Base-by-base conservation (phyloP, 352 stramenopile genomes). In the Pythium folliculosum region DNA sequence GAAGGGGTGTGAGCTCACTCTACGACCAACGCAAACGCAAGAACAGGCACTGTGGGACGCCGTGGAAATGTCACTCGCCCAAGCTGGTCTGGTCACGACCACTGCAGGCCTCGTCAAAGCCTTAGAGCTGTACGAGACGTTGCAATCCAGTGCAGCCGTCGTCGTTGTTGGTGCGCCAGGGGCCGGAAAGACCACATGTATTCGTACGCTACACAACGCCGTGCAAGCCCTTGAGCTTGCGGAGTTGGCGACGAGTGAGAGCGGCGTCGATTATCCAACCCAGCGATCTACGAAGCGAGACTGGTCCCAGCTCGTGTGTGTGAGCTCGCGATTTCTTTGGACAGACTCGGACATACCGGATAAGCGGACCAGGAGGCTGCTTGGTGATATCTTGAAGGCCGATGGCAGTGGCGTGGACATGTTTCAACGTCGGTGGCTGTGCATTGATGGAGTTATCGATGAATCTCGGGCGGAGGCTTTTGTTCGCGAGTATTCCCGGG, bases 131-230 rank as follows among this genome's bases (percentile, higher is more conserved):
- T 86, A 71, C 65, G 68, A 65, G 30, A 63, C 69, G 5, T 27
- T 87, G 2, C 69, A 80, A 22, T 62, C n/a, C 0, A 70, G 75
- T 43, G 48, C 62, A 27, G 56, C 63, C 16, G 67, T 79, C 5
- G 23, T 86, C 25, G 72, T 91, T 0, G 72, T 81, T 17, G 82
- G 82, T n/a, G 9, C 44, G 27, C 13, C 61, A 13, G 81, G 70
- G 7, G 69, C 65, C 35, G 82, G 82, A 5, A 91, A 91, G 49
- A 80, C 65, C 3, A 79, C 71, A 3, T 87, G 77, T 27, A 72
- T 91, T 53, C 80, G 64, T 23, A 73, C 65, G 3, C 62, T 91
- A 0, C 79, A 88, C 45, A 72, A 77, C 12, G 80, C 82, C 12
- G 60, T 91, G 8, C 52, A 70, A 21, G 82, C 79, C 0, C 60